Conservation (phyloP, 176 grass and related monocot genomes). For the Aegilops sharonensis region DNA sequence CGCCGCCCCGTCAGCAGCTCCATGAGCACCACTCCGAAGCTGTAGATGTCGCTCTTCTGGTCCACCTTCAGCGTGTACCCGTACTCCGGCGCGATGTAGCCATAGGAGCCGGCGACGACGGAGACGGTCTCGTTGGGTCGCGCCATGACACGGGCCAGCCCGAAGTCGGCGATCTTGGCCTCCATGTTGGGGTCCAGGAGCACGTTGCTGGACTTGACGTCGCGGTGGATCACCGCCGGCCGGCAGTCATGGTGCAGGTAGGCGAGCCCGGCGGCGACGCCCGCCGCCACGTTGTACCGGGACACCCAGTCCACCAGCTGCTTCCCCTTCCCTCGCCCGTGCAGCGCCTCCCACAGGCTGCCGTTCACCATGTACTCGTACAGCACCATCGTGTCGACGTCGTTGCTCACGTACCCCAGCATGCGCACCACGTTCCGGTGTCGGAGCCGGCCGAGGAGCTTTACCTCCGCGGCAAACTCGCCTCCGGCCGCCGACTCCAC, state of each 20-base stretch:
- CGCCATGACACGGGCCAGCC: constrained; percentile 82
- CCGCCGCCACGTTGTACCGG: constrained; percentile 81
- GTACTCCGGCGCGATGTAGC: constrained; percentile 96
- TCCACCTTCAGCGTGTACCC: constrained; percentile 94
- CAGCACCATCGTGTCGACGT: constrained; percentile 84
- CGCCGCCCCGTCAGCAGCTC: constrained; percentile 81
- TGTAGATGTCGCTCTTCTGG: constrained; percentile 97
- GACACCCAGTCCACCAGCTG: constrained; percentile 80
- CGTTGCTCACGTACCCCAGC: constrained; percentile 90
- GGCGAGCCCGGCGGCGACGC: constrained; percentile 76
- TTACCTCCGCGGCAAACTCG: constrained; percentile 74
- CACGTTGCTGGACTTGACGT: constrained; percentile 98
- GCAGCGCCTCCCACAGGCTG: constrained; percentile 90
- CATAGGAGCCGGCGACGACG: constrained; percentile 82
- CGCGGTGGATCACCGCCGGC: constrained; percentile 87
- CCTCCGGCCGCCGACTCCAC: constrained; percentile 41
- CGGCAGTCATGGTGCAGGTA: constrained; percentile 97
- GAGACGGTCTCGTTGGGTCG: constrained; percentile 79
- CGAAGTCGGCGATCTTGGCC: constrained; percentile 87
- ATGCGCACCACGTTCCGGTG: constrained; percentile 90
- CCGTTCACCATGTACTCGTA: constrained; percentile 99
- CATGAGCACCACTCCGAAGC: constrained; percentile 88
- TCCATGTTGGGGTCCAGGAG: constrained; percentile 84
- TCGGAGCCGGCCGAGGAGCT: constrained; percentile 74
- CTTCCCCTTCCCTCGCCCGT: constrained; percentile 55